A percentile compares a stretch with the other conserved stretches of the same genome.
These are phyloP conservation scores for Camelina hispida DNA, from an alignment of 345 rosid genomes.

Conservation along the genomic window DNA sequence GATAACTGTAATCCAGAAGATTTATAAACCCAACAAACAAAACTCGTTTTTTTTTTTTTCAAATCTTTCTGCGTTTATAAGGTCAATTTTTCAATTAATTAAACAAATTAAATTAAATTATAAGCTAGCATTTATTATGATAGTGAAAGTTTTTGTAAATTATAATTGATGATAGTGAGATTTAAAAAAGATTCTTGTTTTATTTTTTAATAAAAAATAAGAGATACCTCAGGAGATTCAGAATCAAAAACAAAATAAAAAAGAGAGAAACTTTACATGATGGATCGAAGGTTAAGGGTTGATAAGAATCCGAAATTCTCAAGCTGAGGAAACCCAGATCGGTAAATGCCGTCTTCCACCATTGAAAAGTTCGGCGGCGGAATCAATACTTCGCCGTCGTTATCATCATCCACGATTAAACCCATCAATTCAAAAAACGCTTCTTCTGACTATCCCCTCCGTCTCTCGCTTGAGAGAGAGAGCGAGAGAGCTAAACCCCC, in stretches of 20 bases:
- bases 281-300: conserved; percentile 76
- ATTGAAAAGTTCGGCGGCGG: conserved; percentile 79
- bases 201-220: not conserved
- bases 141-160: not conserved
- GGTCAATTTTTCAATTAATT: conserved; percentile 19
- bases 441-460: conserved; percentile 15
- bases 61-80: conserved; percentile 17
- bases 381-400: conserved; percentile 41
- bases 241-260: not conserved
- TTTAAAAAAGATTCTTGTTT: not conserved
- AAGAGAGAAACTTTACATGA: conserved; percentile 56
- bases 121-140: not conserved
- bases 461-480: conserved; percentile 14
- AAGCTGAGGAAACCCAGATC: conserved; percentile 73
- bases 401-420: conserved; percentile 49
- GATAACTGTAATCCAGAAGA: conserved; percentile 55
- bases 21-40: conserved; percentile 5
- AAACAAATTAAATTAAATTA: too few relatives aligned
- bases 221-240: conserved; percentile 13
- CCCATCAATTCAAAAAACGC: conserved; percentile 41
- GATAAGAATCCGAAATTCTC: conserved; percentile 61
- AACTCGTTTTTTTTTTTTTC: conserved; percentile 16
- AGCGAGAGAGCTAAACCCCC: conserved; percentile 18
- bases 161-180: too few relatives aligned
- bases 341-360: conserved; percentile 82